phyloP scores from a whole-genome alignment of 495 filamentous ascomycete genomes.

The Trichoderma virens region DNA sequence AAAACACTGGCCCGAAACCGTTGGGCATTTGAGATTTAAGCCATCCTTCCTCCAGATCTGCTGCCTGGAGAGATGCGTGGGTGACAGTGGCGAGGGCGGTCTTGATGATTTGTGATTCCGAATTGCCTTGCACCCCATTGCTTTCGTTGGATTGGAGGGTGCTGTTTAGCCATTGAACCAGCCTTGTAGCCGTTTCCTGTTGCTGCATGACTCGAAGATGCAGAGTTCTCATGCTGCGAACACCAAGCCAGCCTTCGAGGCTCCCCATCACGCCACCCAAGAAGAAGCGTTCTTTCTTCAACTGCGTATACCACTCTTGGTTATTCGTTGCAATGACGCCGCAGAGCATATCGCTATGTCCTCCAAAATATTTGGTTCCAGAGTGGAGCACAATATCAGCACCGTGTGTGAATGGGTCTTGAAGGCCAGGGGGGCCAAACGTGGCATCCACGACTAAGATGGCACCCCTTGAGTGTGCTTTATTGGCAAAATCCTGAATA shows the following conservation, averaged over 20 bases:
- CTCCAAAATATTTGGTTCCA: constrained; percentile 92
- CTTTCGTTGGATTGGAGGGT: constrained; percentile 39
- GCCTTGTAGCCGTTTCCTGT: constrained; percentile 53
- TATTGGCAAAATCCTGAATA: constrained; percentile 58
- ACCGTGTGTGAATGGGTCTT: constrained; percentile 74
- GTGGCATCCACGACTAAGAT: constrained; percentile 81
- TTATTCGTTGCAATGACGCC: constrained; percentile 64
- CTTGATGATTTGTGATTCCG: constrained; percentile 11
- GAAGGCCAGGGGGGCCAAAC: constrained; percentile 80
- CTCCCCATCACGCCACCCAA: constrained; percentile 85
- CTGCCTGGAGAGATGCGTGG: constrained; percentile 69
- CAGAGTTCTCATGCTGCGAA: constrained; percentile 76
- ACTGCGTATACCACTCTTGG: constrained; percentile 40
- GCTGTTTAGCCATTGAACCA: constrained; percentile 63
- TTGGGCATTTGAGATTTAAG: constrained; percentile 81
- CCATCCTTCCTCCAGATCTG: constrained; percentile 58
- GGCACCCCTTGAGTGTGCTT: constrained; percentile 65
- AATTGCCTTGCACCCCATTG: background rate
- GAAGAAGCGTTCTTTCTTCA: constrained; percentile 58
- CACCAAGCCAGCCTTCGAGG: constrained; percentile 85
- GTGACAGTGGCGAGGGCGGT: constrained; percentile 50
- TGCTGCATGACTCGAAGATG: constrained; percentile 73
- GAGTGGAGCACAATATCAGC: constrained; percentile 83
- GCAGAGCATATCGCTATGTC: constrained; percentile 83
- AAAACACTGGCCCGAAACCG: constrained; percentile 85